Evolutionary conservation across 192 early-diverging fungal species (phyloP), one percentile per base, ranked within the genome.

Genomic region (Rhizophagus sp.): DNA sequence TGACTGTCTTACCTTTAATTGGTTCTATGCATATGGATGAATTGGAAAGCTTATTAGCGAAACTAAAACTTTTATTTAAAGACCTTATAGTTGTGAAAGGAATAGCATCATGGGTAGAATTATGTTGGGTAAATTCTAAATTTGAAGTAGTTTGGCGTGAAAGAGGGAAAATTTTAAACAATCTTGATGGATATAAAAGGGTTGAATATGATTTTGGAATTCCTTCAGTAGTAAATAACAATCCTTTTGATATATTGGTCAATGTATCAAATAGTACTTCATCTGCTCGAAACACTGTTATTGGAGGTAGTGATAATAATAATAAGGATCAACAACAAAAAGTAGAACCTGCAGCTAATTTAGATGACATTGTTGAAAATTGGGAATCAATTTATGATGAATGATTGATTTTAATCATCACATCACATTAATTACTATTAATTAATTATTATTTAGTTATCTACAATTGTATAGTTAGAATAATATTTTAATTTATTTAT

Each of bases 101-200:
- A n/a, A 80, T 85, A 5, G 84, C 81, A 13, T 81, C 82, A 4
- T 81, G 80, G 4, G 86, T 87, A 0, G 87, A 87, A 63, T 83
- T 88, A 17, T 90, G 89, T 80, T 90, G 89, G 89, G 84, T 90
- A 11, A 89, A 90, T 65, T 79, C 83, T 22, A 83, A 88, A 33
- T 87, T 81, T 27, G 84, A 88, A 41, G 81, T 90, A 1, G 83
- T 84, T 7, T 87, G 88, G 80, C 84, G 39, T 15, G 76, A 78
- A 30, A 62, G 33, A 22, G 36, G 27, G 8, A 78, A 78, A 50
- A 5, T 52, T 24, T 61, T 68, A n/a, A 68, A 36, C 4, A 75
- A 36, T 63, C 19, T 25, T 39, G 24, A 24, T 24, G 33, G 33
- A 62, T 36, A 41, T 27, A 44, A 25, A 12, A 50, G 27, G 13